Evolutionary conservation across 139 green algal genomes (phyloP).

Genomic region (Coccomyxa sp.): DNA sequence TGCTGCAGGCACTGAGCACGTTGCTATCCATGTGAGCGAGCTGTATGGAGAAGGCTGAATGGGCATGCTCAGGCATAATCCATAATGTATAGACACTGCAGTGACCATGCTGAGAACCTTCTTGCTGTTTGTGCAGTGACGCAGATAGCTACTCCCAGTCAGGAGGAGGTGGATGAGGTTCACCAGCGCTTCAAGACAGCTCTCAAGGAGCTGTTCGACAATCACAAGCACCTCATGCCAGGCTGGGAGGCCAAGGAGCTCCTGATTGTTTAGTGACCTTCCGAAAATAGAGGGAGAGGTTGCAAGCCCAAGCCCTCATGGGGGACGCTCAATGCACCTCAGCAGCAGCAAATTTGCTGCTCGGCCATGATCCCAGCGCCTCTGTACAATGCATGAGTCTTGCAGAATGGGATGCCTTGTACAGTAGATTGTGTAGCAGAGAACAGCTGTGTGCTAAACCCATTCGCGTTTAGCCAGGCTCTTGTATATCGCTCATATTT

Average conservation of each 20-base stretch:
- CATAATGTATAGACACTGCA: not conserved
- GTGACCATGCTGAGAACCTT: not conserved
- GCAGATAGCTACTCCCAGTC: not conserved
- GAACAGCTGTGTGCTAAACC: too few relatives aligned
- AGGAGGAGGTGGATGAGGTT: not conserved
- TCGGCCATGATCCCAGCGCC: too few relatives aligned
- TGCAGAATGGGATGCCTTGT: too few relatives aligned
- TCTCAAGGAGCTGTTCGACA: not conserved
- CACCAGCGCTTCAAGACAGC: not conserved
- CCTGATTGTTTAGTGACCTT: not conserved
- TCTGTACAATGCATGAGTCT: too few relatives aligned
- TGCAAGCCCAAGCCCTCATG: too few relatives aligned
- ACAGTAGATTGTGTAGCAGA: too few relatives aligned
- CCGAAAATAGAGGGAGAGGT: too few relatives aligned
- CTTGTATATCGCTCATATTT: too few relatives aligned
- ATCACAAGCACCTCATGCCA: slow-evolving; percentile 3
- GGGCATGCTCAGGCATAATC: too few relatives aligned
- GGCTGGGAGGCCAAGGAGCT: not conserved
- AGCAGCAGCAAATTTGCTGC: too few relatives aligned
- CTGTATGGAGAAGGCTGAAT: not conserved
- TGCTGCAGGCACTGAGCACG: not conserved
- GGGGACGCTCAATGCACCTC: too few relatives aligned
- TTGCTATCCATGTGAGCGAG: not conserved
- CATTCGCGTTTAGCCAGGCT: too few relatives aligned
- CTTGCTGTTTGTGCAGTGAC: not conserved